A percentile compares a stretch with the other conserved stretches of the same genome.
These are phyloP conservation scores for Kurtzmaniella quercitrusa DNA, from an alignment of 1,139 yeast genomes.

Conservation along the genomic window DNA sequence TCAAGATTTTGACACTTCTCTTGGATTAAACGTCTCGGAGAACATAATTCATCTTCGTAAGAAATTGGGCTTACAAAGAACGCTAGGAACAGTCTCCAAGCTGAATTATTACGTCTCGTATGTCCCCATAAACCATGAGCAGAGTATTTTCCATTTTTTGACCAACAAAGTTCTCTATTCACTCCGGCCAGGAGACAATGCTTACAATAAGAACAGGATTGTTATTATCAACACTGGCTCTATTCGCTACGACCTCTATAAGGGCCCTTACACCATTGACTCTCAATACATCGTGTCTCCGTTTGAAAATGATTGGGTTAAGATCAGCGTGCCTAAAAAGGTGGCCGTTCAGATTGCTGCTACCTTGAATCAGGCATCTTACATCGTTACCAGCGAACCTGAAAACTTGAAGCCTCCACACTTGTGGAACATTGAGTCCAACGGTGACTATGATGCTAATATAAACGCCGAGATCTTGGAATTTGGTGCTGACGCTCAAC, in stretches of 20 bases:
- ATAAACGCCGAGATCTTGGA: not conserved
- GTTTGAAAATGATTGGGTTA: conserved; percentile 74
- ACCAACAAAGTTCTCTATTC: conserved; percentile 56
- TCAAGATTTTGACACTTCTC: conserved; percentile 38
- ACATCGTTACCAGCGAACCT: conserved; percentile 30
- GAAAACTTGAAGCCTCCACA: conserved; percentile 2
- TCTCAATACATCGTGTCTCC: conserved; percentile 84
- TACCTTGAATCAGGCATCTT: conserved; percentile 46
- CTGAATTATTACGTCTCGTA: conserved; percentile 61
- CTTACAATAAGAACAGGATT: conserved; percentile 39
- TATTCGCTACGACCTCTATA: conserved; percentile 79
- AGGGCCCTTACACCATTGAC: conserved; percentile 81
- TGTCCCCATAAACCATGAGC: conserved; percentile 59
- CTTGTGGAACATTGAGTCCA: not conserved
- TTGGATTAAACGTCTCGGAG: conserved; percentile 48
- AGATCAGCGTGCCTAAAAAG: conserved; percentile 47
- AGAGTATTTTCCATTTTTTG: conserved; percentile 59
- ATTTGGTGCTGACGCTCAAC: not conserved
- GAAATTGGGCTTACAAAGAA: conserved; percentile 49
- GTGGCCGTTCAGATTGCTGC: conserved; percentile 47
- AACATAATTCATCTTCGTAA: conserved; percentile 43
- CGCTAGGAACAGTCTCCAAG: conserved; percentile 61
- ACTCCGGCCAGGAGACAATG: conserved; percentile 20
- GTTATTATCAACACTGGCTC: conserved; percentile 85
- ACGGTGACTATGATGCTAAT: not conserved